Conservation (phyloP, 2,329 filamentous ascomycete species). For the Juglanconis oblonga region DNA sequence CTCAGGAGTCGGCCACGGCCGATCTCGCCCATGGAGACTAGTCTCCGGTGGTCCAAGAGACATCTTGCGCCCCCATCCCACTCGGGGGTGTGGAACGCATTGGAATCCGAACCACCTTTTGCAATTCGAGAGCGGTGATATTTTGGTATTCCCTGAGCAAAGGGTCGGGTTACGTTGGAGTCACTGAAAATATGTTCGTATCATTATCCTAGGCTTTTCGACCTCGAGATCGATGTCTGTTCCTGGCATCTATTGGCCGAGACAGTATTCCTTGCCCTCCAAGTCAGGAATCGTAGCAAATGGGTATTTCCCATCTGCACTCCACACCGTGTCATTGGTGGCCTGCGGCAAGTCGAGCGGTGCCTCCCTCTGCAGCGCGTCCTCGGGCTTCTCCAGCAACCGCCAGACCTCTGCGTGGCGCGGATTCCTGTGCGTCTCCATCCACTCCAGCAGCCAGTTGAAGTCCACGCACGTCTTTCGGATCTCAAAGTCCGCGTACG, state of each 20-base stretch:
- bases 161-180: no score
- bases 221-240: no score
- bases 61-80: no score
- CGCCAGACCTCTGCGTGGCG: neutral
- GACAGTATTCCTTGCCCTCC: conserved; percentile 1
- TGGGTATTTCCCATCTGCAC: neutral
- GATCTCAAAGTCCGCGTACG: conserved; percentile 10
- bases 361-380: neutral
- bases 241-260: neutral
- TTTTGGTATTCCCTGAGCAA: no score
- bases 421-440: neutral
- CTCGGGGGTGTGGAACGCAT: no score
- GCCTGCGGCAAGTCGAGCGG: neutral
- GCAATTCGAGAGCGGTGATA: no score
- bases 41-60: no score
- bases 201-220: no score
- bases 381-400: neutral
- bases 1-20: no score
- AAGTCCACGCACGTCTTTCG: conserved; percentile 9
- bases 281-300: neutral
- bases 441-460: conserved; percentile 3
- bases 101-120: no score
- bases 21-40: no score
- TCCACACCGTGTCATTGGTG: neutral
- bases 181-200: no score